phyloP scores from a whole-genome alignment of 1,284 basidiomycete genomes.

The Moesziomyces globuligerus region DNA sequence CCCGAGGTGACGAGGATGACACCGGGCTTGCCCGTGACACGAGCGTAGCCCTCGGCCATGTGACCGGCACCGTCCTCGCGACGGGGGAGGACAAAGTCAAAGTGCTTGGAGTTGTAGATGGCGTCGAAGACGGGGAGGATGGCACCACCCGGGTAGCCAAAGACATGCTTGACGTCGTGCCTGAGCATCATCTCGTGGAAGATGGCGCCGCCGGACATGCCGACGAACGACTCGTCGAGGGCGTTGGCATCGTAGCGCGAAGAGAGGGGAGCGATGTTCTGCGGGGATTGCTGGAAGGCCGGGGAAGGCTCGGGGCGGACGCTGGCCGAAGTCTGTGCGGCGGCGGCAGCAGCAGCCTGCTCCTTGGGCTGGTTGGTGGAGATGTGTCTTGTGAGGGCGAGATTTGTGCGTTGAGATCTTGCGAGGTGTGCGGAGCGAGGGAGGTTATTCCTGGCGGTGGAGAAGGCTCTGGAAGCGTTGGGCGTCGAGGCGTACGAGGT shows the following conservation, averaged over 20 bases:
- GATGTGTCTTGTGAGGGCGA: slow-evolving; percentile 49
- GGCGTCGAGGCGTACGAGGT: slow-evolving; percentile 32
- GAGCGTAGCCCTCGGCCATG: slow-evolving; percentile 98
- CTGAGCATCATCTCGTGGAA: slow-evolving; percentile 99
- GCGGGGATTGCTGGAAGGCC: slow-evolving; percentile 60
- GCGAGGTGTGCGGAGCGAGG: slow-evolving; percentile 31
- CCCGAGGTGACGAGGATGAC: slow-evolving; percentile 98
- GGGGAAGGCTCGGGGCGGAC: slow-evolving; percentile 60
- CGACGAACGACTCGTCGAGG: slow-evolving; percentile 76
- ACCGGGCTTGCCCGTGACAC: slow-evolving; percentile 96
- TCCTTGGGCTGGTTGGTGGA: slow-evolving; percentile 49
- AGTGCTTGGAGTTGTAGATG: slow-evolving; percentile 94
- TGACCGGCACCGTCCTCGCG: slow-evolving; percentile 98
- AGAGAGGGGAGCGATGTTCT: slow-evolving; percentile 35
- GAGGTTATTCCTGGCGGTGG: slow-evolving; percentile 44
- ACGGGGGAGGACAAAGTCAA: slow-evolving; percentile 93
- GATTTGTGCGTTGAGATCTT: slow-evolving; percentile 35
- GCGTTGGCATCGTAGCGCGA: slow-evolving; percentile 45
- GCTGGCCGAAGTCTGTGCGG: slow-evolving; percentile 31
- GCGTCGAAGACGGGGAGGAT: slow-evolving; percentile 99
- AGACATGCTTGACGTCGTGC: slow-evolving; percentile 94
- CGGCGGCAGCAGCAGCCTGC: slow-evolving; percentile 49
- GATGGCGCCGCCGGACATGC: slow-evolving; percentile 94
- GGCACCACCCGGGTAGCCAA: slow-evolving; percentile 97
- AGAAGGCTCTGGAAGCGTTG: slow-evolving; percentile 36